phyloP scores from a whole-genome alignment of 306 rosid species.

The Parietaria judaica region DNA sequence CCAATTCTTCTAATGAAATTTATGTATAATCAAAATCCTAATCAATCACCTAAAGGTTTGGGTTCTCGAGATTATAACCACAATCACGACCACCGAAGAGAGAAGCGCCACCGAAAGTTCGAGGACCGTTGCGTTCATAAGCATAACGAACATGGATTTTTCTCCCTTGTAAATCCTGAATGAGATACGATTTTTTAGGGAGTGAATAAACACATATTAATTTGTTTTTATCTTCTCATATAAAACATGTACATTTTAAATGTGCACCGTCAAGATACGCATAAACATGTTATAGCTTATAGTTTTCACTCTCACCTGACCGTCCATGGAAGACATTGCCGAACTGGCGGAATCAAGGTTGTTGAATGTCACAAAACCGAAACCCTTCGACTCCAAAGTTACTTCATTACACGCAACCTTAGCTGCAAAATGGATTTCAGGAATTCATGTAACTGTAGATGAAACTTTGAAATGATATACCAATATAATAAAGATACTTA shows the following conservation, averaged over 20 bases:
- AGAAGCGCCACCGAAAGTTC: constrained; percentile 19
- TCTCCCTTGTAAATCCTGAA: constrained; percentile 58
- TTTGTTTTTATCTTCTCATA: not conserved
- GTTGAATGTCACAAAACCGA: constrained; percentile 21
- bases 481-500: too few relatives aligned
- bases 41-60: not conserved
- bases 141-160: constrained; percentile 59
- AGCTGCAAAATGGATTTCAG: constrained; percentile 29
- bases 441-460: not conserved
- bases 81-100: constrained; percentile 26
- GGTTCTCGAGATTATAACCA: constrained; percentile 13
- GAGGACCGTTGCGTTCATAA: constrained; percentile 37
- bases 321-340: constrained; percentile 66
- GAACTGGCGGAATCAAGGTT: constrained; percentile 37
- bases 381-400: constrained; percentile 46
- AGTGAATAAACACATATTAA: not conserved
- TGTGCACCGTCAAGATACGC: too few relatives aligned
- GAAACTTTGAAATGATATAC: too few relatives aligned
- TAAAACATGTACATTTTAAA: too few relatives aligned
- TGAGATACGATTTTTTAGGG: too few relatives aligned
- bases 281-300: not conserved
- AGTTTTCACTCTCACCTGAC: constrained; percentile 40
- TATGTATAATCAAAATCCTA: not conserved
- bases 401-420: constrained; percentile 58
- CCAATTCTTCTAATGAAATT: not conserved